These are phyloP conservation scores for Metarhizium guizhouense DNA, from an alignment of 2,329 filamentous ascomycete genomes.

Conservation along the genomic window DNA sequence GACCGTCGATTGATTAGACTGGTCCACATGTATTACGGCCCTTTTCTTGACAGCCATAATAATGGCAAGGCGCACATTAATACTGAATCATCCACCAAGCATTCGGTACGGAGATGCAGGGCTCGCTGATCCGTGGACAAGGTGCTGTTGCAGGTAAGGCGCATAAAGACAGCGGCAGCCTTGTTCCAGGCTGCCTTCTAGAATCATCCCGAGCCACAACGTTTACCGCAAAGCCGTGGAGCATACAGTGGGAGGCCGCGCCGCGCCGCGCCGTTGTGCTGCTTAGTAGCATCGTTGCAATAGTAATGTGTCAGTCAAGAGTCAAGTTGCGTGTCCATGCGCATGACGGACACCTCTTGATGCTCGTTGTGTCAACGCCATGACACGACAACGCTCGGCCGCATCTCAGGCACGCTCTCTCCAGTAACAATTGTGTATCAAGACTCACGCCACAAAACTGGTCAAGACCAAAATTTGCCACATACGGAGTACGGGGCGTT, in stretches of 20 bases:
- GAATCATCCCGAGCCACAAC: not conserved
- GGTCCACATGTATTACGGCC: not conserved
- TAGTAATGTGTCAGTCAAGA: not conserved
- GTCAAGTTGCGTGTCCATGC: not conserved
- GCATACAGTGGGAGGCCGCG: no score
- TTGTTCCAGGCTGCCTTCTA: not conserved
- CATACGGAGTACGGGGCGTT: not conserved
- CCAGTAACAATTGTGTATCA: not conserved
- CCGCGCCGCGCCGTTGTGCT: not conserved
- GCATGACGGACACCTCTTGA: no score
- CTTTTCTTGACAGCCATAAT: not conserved
- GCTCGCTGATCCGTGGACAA: not conserved
- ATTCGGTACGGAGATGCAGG: not conserved
- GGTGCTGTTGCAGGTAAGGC: not conserved
- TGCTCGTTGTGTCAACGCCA: not conserved
- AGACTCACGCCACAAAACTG: not conserved
- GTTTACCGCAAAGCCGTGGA: not conserved
- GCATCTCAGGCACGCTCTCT: not conserved
- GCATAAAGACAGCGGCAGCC: not conserved
- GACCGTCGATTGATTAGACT: not conserved
- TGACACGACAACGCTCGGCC: not conserved
- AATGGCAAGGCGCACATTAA: not conserved
- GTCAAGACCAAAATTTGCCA: not conserved
- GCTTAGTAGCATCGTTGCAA: not conserved
- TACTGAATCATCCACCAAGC: not conserved